Base-by-base conservation (phyloP, 495 filamentous ascomycete genomes). In the Penicillium ochrochloron region DNA sequence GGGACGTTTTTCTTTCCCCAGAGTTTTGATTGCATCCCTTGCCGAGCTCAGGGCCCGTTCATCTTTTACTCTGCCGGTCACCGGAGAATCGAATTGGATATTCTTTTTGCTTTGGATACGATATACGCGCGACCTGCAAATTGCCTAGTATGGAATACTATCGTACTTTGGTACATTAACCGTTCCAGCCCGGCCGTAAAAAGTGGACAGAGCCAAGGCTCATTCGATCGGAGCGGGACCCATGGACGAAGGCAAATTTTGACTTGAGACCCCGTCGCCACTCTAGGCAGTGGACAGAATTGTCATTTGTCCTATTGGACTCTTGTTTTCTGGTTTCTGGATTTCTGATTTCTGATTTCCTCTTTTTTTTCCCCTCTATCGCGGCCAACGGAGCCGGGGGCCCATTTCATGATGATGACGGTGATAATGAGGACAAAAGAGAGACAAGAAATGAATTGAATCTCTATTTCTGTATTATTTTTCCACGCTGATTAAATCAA, bases 241-340 rank as follows among this genome's bases (percentile, higher is more conserved):
- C 58, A 59, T 59, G 57, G 59, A 15, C 58, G 19, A 37, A 35
- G 58, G 58, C 58, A 39, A 35, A 51, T 4, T n/a, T 6, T 12
- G 44, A 29, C 29, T 48, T 23, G 44, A 48, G 39, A 27, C 25
- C 27, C 44, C 33, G 59, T 41, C 41, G 46, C 59, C 46, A 52
- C 46, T 19, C 31, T 33, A 5, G 31, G 4, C 4, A 15, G 25
- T 27, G 25, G 25, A 27, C 25, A 27, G 25, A 27, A 27, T 27
- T 27, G 25, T 27, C 25, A 27, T 27, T 27, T 27, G 25, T 27
- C 25, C 25, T 4, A 27, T 27, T 27, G 25, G 25, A 4, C 25
- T 27, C 25, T 27, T n/a, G 39, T n/a, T 42, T 42, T 27, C 25
- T 15, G 39, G 15, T 5, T 17, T 17, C 17, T 42, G 31, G 31